A percentile compares a stretch with the other conserved stretches of the same genome.
Evolutionary conservation across 768 basidiomycete species (phyloP).

Genomic region (Paxillus involutus): DNA sequence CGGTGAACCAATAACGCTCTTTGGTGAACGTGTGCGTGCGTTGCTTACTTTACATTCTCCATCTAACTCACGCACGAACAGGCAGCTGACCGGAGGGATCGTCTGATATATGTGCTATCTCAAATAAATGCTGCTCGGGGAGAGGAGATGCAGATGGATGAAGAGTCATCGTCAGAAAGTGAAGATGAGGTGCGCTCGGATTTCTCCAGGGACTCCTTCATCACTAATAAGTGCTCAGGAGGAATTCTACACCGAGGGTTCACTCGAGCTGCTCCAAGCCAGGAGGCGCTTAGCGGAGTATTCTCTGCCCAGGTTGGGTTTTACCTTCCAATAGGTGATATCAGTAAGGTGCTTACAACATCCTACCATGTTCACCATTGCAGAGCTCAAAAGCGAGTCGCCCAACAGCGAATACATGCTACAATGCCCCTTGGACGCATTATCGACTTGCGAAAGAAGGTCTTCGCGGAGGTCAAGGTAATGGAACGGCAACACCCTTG

Average conservation of each 20-base stretch:
- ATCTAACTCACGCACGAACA: conserved; percentile 34
- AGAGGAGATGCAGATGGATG: conserved; percentile 73
- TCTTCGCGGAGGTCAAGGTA: conserved; percentile 90
- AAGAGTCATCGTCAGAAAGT: conserved; percentile 65
- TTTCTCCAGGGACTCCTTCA: background rate
- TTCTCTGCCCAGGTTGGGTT: conserved; percentile 92
- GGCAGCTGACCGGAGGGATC: conserved; percentile 95
- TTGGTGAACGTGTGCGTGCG: conserved; percentile 91
- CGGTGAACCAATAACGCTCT: conserved; percentile 95
- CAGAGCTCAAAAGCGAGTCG: conserved; percentile 95
- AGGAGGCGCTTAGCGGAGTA: conserved; percentile 87
- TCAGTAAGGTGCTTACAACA: conserved; percentile 77
- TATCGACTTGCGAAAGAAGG: conserved; percentile 89
- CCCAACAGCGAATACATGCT: conserved; percentile 89
- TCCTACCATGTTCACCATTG: conserved; percentile 39
- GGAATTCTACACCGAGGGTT: conserved; percentile 95
- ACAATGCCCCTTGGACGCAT: conserved; percentile 84
- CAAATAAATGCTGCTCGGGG: conserved; percentile 90
- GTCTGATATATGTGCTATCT: conserved; percentile 90
- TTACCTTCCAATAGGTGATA: conserved; percentile 53
- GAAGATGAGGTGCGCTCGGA: conserved; percentile 67
- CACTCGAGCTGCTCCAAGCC: conserved; percentile 82
- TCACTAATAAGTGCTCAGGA: conserved; percentile 46
- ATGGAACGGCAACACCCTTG: conserved; percentile 14
- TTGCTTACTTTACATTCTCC: background rate